Evolutionary conservation across 2,329 filamentous ascomycete species (phyloP).

Genomic region (Hypoxylon sp.): DNA sequence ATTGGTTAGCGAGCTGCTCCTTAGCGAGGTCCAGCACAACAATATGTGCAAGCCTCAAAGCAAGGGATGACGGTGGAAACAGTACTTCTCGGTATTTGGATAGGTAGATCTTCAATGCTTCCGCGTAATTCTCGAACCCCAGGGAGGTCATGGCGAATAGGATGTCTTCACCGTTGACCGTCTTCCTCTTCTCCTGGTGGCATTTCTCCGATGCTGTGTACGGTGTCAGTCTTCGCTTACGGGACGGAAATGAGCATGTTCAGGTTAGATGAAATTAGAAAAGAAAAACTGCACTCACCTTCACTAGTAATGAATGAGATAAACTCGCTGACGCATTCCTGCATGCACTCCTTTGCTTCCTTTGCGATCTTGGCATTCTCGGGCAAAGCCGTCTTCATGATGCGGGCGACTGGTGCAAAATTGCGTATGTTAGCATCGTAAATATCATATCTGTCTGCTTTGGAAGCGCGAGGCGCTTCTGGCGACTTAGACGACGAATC

Average conservation of each 20-base stretch:
- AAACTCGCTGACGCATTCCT: slow-evolving; percentile 99
- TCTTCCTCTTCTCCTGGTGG: slow-evolving; percentile 99
- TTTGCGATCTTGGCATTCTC: slow-evolving; percentile 99
- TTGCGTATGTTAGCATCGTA: slow-evolving; percentile 95
- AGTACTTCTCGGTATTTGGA: slow-evolving; percentile 98
- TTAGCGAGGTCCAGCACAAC: slow-evolving; percentile 18
- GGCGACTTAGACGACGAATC: slow-evolving; percentile 67
- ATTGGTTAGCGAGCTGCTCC: slow-evolving; percentile 52
- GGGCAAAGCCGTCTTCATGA: slow-evolving; percentile 98
- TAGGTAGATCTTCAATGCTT: slow-evolving; percentile 97
- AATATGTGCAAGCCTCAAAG: slow-evolving; percentile 17
- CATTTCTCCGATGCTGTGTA: slow-evolving; percentile 94
- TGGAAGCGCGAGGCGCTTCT: slow-evolving; percentile 62
- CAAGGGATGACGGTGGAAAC: slow-evolving; percentile 28
- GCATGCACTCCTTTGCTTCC: slow-evolving; percentile 99
- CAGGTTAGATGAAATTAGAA: neutral
- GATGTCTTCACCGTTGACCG: slow-evolving; percentile 98
- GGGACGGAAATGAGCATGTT: neutral
- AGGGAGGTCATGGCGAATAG: slow-evolving; percentile 99
- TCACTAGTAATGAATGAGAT: slow-evolving; percentile 99
- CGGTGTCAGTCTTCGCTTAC: slow-evolving; percentile 45
- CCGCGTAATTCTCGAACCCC: slow-evolving; percentile 98
- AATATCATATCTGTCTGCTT: slow-evolving; percentile 64
- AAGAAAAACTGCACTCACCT: slow-evolving; percentile 70
- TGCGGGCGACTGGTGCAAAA: slow-evolving; percentile 95